A percentile compares a stretch with the other conserved stretches of the same genome.
These are phyloP conservation scores for Piromyces sp. DNA, from an alignment of 192 early-diverging fungal genomes.

Conservation along the genomic window DNA sequence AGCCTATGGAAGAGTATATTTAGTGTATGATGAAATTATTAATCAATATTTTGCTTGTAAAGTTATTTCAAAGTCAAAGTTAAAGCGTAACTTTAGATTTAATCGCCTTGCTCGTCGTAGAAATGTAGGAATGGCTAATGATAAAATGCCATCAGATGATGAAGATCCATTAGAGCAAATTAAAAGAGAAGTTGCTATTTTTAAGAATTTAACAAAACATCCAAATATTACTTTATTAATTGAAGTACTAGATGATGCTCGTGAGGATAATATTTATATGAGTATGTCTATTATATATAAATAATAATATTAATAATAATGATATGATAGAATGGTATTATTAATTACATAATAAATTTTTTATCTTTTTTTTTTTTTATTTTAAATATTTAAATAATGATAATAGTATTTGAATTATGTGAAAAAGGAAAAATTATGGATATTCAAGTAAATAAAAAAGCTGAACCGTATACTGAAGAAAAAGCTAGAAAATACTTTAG, in stretches of 20 bases:
- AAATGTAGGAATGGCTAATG: neutral
- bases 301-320: neutral
- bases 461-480: slow-evolving; percentile 22
- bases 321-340: neutral
- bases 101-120: neutral
- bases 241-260: slow-evolving; percentile 37
- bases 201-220: slow-evolving; percentile 40
- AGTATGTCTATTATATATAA: slow-evolving; percentile 8
- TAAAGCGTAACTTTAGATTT: slow-evolving; percentile 34
- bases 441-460: slow-evolving; percentile 13
- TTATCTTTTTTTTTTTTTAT: neutral
- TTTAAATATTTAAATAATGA: neutral
- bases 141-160: neutral
- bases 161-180: slow-evolving; percentile 5
- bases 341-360: neutral
- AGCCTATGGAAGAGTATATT: slow-evolving; percentile 26
- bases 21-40: slow-evolving; percentile 17
- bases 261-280: slow-evolving; percentile 43
- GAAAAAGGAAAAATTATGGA: slow-evolving; percentile 37
- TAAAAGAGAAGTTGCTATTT: slow-evolving; percentile 31
- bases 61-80: slow-evolving; percentile 28
- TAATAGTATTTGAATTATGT: slow-evolving; percentile 46
- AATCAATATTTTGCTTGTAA: slow-evolving; percentile 37
- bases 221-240: slow-evolving; percentile 37
- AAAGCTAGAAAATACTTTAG: slow-evolving; percentile 32